Base-by-base conservation (phyloP, 306 rosid genomes). In the Quercus bicolor region DNA sequence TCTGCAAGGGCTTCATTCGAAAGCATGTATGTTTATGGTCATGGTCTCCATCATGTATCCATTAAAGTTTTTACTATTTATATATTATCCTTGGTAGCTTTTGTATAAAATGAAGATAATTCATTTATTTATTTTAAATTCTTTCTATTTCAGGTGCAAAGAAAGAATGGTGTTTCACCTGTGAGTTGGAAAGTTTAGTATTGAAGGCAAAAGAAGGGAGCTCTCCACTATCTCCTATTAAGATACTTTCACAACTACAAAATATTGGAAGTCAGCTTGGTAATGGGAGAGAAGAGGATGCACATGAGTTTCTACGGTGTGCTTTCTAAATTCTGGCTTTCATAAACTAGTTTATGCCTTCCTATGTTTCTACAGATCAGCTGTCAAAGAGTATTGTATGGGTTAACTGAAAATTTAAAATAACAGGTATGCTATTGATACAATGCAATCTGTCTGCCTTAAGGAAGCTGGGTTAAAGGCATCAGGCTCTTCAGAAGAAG, bases 261-360 rank as follows among this genome's bases (percentile, higher is more conserved):
- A 89, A 80, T 64, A 87, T 80, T 72, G 99, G 99, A 34, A 89
- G 93, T 83, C 99, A 86, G 78, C 97, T 95, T 80, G 88, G 92
- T 78, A 90, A 83, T 82, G 99, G 99, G 69, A 91, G 87, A 85
- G 98, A 95, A 88, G 98, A 95, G 87, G 99, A 95, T 75, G 98
- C 99, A 28, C 99, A 95, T 68, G 99, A 95, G 73, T 95, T 95
- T 86, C 78, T 95, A 74, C 91, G 99, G 98, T 95, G 55, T 61
- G 79, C 37, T 74, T 69, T 56, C 75, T 76, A 45, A 52, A 26
- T 72, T 57, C 75, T 76, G 53, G 31, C 71, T 28, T 20, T 4
- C 68, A 76, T 79, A 37, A 51, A 56, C 45, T 51, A 34, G 33
- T 70, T 28, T 69, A 52, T 61, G 72, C 52, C 62, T 70, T 19